Evolutionary conservation across 805 yeast genomes (phyloP), one percentile per base, ranked within the genome.

Genomic region (Cephaloascus fragrans): DNA sequence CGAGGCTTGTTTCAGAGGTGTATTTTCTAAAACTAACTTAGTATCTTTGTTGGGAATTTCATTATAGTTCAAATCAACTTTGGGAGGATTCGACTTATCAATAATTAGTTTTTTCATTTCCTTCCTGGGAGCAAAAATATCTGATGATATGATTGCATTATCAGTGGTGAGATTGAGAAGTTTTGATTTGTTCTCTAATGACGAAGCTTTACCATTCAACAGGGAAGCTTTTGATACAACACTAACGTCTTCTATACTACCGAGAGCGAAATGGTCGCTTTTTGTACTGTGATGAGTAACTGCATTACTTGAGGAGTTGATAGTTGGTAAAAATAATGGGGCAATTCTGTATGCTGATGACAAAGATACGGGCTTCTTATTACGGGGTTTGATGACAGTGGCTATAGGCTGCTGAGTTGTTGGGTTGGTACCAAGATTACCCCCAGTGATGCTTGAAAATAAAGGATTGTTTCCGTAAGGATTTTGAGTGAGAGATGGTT

Each of bases 391-490:
- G 2, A 60, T 51, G 4, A 56, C 47, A 19, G 56, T 56, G 4
- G 61, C 62, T 14, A 42, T 39, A 18, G 69, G 65, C 18, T 41
- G 42, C 6, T 44, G 23, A n/a, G 33, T 36, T 2, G 37, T 44
- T 16, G 38, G 26, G 17, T 19, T 19, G 28, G 28, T 12, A 12
- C 28, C 28, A 23, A 23, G 6, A 8, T 12, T 12, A 8, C 28
- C 28, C 6, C 59, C 62, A 3, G 62, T 55, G 35, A 68, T 56
- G 38, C 69, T 62, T 40, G 60, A 65, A 46, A 84, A 86, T 38
- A 89, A 63, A 4, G 88, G 83, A 48, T 80, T 80, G 36, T 75
- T 71, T 1, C 96, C 95, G 53, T 85, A 89, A 34, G 96, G 96
- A 53, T 82, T 75, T 42, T 69, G 67, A 41, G 62, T 66, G 39